Evolutionary conservation across 1,284 basidiomycete genomes (phyloP).

Genomic region (Mixia osmundae): DNA sequence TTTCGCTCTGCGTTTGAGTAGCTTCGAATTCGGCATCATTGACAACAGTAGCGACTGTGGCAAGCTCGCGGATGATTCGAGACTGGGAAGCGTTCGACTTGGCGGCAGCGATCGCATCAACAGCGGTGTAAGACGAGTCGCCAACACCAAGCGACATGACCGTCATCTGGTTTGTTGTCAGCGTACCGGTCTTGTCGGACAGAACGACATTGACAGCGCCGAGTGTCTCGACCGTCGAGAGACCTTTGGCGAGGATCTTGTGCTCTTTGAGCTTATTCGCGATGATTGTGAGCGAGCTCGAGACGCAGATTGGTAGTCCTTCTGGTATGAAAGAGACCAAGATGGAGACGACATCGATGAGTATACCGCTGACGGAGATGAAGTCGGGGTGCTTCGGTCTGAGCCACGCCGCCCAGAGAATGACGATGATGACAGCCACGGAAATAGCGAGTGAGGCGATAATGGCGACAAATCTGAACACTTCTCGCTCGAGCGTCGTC

Average conservation of each 20-base stretch:
- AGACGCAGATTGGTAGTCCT: slow-evolving; percentile 25
- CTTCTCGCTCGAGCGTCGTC: slow-evolving; percentile 25
- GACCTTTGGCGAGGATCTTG: slow-evolving; percentile 36
- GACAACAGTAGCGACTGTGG: slow-evolving; percentile 33
- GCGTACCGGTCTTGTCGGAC: slow-evolving; percentile 35
- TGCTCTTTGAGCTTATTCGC: slow-evolving; percentile 26
- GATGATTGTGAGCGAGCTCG: slow-evolving; percentile 27
- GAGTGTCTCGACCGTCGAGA: slow-evolving; percentile 37
- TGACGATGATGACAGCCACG: slow-evolving; percentile 28
- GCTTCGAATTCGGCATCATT: slow-evolving; percentile 38
- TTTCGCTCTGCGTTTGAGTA: too few species aligned
- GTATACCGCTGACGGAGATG: slow-evolving; percentile 32
- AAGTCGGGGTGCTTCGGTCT: slow-evolving; percentile 30
- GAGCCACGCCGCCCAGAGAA: slow-evolving; percentile 34
- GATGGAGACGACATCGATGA: slow-evolving; percentile 38
- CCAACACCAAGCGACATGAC: slow-evolving; percentile 24
- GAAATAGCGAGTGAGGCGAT: slow-evolving; percentile 29
- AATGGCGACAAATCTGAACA: slow-evolving; percentile 25
- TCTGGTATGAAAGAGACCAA: slow-evolving; percentile 35
- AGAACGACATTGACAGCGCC: slow-evolving; percentile 34
- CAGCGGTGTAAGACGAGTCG: slow-evolving; percentile 7
- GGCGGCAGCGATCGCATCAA: slow-evolving; percentile 12
- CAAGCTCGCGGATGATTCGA: slow-evolving; percentile 24
- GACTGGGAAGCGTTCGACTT: too few species aligned
- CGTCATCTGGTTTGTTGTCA: slow-evolving; percentile 26